Evolutionary conservation across 176 grass and related monocot species (phyloP).

Genomic region (Pontederia paniculata): DNA sequence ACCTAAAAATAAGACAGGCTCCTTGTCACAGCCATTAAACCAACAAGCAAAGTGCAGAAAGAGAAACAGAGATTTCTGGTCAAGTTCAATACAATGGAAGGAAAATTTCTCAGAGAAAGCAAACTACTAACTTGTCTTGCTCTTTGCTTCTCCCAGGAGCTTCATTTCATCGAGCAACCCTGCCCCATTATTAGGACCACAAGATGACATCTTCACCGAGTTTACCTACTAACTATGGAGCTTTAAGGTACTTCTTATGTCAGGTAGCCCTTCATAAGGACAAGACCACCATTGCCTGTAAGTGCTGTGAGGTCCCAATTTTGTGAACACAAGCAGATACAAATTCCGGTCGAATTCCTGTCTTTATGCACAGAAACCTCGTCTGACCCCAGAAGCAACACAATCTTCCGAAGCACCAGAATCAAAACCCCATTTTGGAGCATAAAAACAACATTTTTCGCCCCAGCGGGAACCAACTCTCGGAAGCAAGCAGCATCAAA

Average conservation of each 20-base stretch:
- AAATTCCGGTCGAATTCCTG: slow-evolving; percentile 2
- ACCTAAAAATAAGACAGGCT: slow-evolving; percentile 20
- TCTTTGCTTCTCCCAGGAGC: slow-evolving; percentile 65
- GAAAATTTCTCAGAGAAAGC: background rate
- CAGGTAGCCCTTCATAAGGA: background rate
- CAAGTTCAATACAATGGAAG: background rate
- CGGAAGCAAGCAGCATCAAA: background rate
- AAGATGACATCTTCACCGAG: slow-evolving; percentile 31
- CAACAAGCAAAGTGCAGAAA: background rate
- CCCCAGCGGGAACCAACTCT: background rate
- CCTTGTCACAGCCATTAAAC: background rate
- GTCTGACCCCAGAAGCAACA: background rate
- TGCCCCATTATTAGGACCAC: slow-evolving; percentile 48
- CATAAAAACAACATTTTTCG: background rate
- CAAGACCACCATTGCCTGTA: background rate
- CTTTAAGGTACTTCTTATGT: background rate
- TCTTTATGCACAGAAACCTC: background rate
- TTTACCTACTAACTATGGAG: background rate
- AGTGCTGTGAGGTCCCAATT: too few relatives aligned
- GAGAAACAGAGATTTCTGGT: background rate
- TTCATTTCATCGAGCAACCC: slow-evolving; percentile 94
- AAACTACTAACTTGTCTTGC: slow-evolving; percentile 23
- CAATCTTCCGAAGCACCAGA: background rate
- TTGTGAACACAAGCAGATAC: too few relatives aligned
- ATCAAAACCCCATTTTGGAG: background rate